Evolutionary conservation across 805 yeast species (phyloP).

Genomic region (Yamadazyma ubonensis): DNA sequence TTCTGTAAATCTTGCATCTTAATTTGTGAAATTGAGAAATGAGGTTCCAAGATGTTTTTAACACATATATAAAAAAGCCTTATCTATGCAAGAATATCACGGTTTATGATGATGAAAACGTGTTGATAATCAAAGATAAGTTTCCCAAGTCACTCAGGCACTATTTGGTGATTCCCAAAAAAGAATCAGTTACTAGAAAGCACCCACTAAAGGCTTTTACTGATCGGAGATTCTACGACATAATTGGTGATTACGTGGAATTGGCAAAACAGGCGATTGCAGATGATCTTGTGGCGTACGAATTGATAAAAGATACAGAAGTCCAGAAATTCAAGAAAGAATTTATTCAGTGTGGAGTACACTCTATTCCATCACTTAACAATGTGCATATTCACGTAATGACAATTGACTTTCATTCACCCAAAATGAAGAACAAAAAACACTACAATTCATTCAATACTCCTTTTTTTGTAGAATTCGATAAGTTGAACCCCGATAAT

Average conservation of each 20-base stretch:
- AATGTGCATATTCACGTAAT: slow-evolving; percentile 75
- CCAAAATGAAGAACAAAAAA: slow-evolving; percentile 52
- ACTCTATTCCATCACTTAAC: slow-evolving; percentile 64
- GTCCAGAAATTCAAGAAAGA: slow-evolving; percentile 19
- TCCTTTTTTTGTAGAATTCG: slow-evolving; percentile 58
- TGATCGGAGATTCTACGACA: slow-evolving; percentile 26
- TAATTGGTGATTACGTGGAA: slow-evolving; percentile 32
- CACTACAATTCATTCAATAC: slow-evolving; percentile 76
- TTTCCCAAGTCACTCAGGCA: slow-evolving; percentile 67
- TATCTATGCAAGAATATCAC: slow-evolving; percentile 35
- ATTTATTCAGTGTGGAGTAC: slow-evolving; percentile 59
- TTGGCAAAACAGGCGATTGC: slow-evolving; percentile 33
- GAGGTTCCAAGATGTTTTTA: slow-evolving; percentile 52
- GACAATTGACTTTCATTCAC: slow-evolving; percentile 59
- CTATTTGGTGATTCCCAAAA: slow-evolving; percentile 59
- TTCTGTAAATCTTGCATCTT: neutral
- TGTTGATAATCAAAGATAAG: slow-evolving; percentile 55
- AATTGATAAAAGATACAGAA: neutral
- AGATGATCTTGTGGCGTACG: slow-evolving; percentile 23
- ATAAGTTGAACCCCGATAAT: slow-evolving; percentile 31
- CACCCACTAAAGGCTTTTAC: slow-evolving; percentile 56
- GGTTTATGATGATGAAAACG: slow-evolving; percentile 49
- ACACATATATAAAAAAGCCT: slow-evolving; percentile 49
- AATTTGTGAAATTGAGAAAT: slow-evolving; percentile 17
- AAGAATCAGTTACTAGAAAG: slow-evolving; percentile 33